phyloP scores from a whole-genome alignment of 352 stramenopile species.

The Nothophytophthora sp. region DNA sequence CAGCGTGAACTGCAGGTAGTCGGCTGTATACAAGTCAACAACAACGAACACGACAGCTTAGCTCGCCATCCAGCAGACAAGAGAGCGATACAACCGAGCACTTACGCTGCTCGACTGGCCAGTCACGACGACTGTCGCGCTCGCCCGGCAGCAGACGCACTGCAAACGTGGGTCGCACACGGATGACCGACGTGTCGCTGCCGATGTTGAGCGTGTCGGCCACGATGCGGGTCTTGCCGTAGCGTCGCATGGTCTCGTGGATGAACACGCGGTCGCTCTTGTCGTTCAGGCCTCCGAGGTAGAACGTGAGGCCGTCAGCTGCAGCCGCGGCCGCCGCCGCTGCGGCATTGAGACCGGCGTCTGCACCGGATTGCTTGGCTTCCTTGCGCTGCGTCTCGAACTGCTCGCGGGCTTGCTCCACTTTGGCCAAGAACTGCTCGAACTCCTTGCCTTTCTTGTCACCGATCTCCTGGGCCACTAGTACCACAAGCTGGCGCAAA shows the following conservation, averaged over 20 bases:
- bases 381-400: conserved; percentile 24
- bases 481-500: conserved; percentile 43
- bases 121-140: conserved; percentile 59
- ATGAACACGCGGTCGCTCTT: conserved; percentile 89
- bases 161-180: conserved; percentile 54
- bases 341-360: conserved; percentile 1
- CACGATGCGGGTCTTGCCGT: conserved; percentile 75
- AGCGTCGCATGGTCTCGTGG: conserved; percentile 89
- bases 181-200: conserved; percentile 66
- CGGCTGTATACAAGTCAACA: conserved; percentile 41
- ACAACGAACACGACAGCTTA: conserved; percentile 10
- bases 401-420: conserved; percentile 34
- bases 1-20: conserved; percentile 95
- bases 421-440: conserved; percentile 63
- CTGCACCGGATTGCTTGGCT: background rate
- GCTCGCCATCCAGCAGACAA: background rate
- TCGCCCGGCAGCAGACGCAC: conserved; percentile 48
- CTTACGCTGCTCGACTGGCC: conserved; percentile 74
- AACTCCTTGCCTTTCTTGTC: conserved; percentile 75
- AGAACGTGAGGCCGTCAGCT: conserved; percentile 68
- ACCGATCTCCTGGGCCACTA: conserved; percentile 59
- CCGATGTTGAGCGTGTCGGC: conserved; percentile 90
- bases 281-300: conserved; percentile 77
- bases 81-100: background rate
- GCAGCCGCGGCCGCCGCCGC: conserved; percentile 11